A percentile compares a stretch with the other conserved stretches of the same genome.
Conservation (phyloP, 805 yeast species). For the Yarrowia hollandica region DNA sequence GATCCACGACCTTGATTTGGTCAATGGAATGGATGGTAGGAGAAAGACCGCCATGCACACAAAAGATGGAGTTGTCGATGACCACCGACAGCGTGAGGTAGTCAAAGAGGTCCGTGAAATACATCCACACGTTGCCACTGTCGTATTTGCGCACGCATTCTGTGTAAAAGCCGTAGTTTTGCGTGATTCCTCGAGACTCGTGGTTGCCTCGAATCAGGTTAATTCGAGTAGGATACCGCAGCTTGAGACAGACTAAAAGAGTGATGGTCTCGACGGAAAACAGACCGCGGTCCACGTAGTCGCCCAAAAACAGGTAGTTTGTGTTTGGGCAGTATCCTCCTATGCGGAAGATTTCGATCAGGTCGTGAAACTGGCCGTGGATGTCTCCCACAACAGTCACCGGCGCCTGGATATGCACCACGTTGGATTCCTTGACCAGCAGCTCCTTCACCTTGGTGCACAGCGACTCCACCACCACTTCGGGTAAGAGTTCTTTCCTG, state of each 20-base stretch:
- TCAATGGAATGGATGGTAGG: slow-evolving; percentile 94
- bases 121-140: slow-evolving; percentile 74
- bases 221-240: slow-evolving; percentile 84
- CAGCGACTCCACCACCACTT: slow-evolving; percentile 64
- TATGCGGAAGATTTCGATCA: slow-evolving; percentile 86
- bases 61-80: slow-evolving; percentile 84
- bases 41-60: slow-evolving; percentile 95
- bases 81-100: slow-evolving; percentile 85
- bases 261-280: slow-evolving; percentile 92
- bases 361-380: slow-evolving; percentile 95
- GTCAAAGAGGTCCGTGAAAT: slow-evolving; percentile 91
- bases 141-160: slow-evolving; percentile 93
- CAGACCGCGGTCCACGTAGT: slow-evolving; percentile 93
- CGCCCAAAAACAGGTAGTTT: slow-evolving; percentile 89
- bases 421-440: slow-evolving; percentile 77
- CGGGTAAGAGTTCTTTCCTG: slow-evolving; percentile 66
- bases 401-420: slow-evolving; percentile 79
- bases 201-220: slow-evolving; percentile 90
- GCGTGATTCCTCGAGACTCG: slow-evolving; percentile 94
- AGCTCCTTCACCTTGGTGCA: slow-evolving; percentile 83
- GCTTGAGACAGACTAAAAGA: slow-evolving; percentile 73
- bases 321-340: slow-evolving; percentile 95
- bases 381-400: slow-evolving; percentile 97
- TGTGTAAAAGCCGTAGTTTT: slow-evolving; percentile 93
- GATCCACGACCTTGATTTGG: slow-evolving; percentile 83